phyloP scores from a whole-genome alignment of 2,329 filamentous ascomycete species.

The Cercospora beticola region DNA sequence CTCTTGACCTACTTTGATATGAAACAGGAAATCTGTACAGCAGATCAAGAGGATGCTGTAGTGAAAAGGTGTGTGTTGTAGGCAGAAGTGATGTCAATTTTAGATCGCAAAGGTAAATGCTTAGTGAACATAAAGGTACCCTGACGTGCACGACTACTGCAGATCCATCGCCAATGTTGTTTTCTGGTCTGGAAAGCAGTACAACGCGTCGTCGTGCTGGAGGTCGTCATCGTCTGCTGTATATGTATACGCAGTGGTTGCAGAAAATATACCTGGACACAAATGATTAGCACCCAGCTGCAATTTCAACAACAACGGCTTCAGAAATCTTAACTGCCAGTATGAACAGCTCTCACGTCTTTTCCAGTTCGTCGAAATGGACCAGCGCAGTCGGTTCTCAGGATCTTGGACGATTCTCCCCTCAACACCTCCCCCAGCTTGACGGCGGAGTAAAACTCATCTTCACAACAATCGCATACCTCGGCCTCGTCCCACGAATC shows the following conservation, averaged over 20 bases:
- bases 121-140: not conserved
- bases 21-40: not conserved
- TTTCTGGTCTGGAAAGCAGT: too few species aligned
- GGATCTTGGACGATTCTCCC: not conserved
- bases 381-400: not conserved
- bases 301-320: not conserved
- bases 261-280: not conserved
- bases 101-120: not conserved
- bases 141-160: not conserved
- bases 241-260: not conserved
- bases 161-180: not conserved
- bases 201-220: not conserved
- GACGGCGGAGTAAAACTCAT: not conserved
- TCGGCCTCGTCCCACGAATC: not conserved
- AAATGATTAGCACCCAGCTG: not conserved
- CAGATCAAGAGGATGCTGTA: not conserved
- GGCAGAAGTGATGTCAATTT: not conserved
- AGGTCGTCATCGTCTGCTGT: too few species aligned
- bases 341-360: not conserved
- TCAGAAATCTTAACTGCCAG: not conserved
- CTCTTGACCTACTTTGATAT: not conserved
- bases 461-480: not conserved
- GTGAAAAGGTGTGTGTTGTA: not conserved
- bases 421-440: not conserved
- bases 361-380: not conserved